Base-by-base conservation (phyloP, 2,329 filamentous ascomycete species). In the Trichoderma harzianum region DNA sequence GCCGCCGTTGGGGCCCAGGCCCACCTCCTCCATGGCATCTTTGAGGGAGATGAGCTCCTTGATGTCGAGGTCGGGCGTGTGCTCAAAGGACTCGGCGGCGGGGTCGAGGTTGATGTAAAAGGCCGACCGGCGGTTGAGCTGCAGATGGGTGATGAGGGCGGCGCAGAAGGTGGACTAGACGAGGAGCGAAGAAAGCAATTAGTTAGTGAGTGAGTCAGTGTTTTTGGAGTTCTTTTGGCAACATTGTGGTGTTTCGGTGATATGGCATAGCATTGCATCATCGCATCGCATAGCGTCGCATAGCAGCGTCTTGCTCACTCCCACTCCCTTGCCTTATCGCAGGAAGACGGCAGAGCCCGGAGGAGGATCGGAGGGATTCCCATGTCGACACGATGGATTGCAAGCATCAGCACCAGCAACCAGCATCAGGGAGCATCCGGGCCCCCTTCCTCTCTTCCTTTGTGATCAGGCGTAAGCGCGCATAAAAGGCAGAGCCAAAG, bases 31-130 rank as follows among this genome's bases (percentile, higher is more conserved):
- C 95, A 98, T 98, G 76, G 96, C 95, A 87, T 98, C 95, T 79
- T 96, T 92, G 73, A 98, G 90, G 14, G 92, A 93, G 82, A 98
- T 97, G 74, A 98, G 89, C 77, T 98, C 94, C 81, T 94, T 95
- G 86, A 98, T 98, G 82, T 98, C 95, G 78, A 97, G 90, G 81
- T 97, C 95, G 26, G 95, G 96, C 76, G 93, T 87, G 83, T 97
- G 97, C 78, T 92, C 91, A 82, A 99, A 98, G 63, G 91, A 88
- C 83, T 98, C 95, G 79, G 96, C 96, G 71, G 96, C 96, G 7
- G 96, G 96, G 81, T 99, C 96, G 78, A 99, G 93, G 84, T 99
- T 99, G 80, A 99, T 92, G 83, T 98, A 99, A 87, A 97, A 97
- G 82, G 93, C 93, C 64, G 94, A 97, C n/a, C 95, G 93, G 70